Evolutionary conservation across 2,329 filamentous ascomycete genomes (phyloP).

Genomic region (Diaporthe sp.): DNA sequence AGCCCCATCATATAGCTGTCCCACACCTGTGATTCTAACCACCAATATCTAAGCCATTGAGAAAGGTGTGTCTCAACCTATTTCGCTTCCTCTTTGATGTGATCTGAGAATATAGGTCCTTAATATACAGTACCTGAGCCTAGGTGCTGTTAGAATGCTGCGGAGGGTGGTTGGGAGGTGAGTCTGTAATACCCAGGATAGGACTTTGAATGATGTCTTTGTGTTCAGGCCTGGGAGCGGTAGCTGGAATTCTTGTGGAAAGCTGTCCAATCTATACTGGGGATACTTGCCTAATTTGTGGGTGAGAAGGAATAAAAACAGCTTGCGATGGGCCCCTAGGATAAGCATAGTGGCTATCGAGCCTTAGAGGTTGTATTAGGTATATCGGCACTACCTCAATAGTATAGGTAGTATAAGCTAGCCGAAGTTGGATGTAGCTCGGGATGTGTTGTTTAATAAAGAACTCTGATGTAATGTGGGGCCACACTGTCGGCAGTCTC

Average conservation of each 20-base stretch:
- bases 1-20: no score
- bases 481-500: background rate
- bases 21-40: background rate
- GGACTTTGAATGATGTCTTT: background rate
- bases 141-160: background rate
- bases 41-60: background rate
- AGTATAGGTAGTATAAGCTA: background rate
- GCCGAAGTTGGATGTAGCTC: background rate
- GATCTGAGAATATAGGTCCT: background rate
- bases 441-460: background rate
- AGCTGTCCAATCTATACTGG: background rate
- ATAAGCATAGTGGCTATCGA: background rate
- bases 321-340: background rate
- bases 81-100: background rate
- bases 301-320: background rate
- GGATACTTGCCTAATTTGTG: background rate
- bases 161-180: background rate
- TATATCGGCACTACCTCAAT: background rate
- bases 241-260: background rate
- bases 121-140: background rate
- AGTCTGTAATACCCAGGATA: background rate
- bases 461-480: background rate
- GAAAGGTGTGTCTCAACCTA: background rate
- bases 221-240: background rate
- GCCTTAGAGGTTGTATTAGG: background rate